phyloP scores from a whole-genome alignment of 1,139 yeast species.

The Saccharomyces hybrid region DNA sequence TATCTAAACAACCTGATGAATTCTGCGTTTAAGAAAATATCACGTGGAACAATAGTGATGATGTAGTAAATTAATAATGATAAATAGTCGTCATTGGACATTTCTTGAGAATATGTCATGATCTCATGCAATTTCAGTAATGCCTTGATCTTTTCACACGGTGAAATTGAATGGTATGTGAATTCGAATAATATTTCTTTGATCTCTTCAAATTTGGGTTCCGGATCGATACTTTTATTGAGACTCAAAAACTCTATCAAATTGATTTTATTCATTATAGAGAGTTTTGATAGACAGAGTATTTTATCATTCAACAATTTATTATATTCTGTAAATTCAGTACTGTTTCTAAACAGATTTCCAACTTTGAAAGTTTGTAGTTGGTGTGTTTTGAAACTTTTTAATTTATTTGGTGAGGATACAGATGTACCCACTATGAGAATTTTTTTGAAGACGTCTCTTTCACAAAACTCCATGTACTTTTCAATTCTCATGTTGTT shows the following conservation, averaged over 20 bases:
- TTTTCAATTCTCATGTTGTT: constrained; percentile 26
- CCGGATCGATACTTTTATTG: constrained; percentile 4
- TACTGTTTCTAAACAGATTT: constrained; percentile 27
- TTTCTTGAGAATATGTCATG: constrained; percentile 20
- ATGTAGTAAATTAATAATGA: constrained; percentile 49
- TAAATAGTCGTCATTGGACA: constrained; percentile 42
- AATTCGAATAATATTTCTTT: constrained; percentile 7
- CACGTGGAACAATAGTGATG: constrained; percentile 38
- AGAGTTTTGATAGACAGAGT: constrained; percentile 15
- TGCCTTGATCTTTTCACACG: constrained; percentile 25
- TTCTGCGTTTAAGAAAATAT: constrained; percentile 42
- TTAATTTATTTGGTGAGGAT: constrained; percentile 7
- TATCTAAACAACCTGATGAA: constrained; percentile 53
- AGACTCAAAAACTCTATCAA: constrained; percentile 23
- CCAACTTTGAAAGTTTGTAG: constrained; percentile 14
- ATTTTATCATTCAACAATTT: constrained; percentile 22
- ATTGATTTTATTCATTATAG: constrained; percentile 16
- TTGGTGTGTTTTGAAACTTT: constrained; percentile 6
- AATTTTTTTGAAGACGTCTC: constrained; percentile 23
- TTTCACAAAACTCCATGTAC: constrained; percentile 29
- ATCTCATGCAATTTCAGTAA: constrained; percentile 24
- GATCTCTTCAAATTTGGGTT: constrained; percentile 7
- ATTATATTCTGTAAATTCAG: constrained; percentile 27
- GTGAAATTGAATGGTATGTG: constrained; percentile 21
- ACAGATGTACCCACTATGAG: constrained; percentile 30